Evolutionary conservation across 1,284 basidiomycete genomes (phyloP).

Genomic region (Ustilago bromivora): DNA sequence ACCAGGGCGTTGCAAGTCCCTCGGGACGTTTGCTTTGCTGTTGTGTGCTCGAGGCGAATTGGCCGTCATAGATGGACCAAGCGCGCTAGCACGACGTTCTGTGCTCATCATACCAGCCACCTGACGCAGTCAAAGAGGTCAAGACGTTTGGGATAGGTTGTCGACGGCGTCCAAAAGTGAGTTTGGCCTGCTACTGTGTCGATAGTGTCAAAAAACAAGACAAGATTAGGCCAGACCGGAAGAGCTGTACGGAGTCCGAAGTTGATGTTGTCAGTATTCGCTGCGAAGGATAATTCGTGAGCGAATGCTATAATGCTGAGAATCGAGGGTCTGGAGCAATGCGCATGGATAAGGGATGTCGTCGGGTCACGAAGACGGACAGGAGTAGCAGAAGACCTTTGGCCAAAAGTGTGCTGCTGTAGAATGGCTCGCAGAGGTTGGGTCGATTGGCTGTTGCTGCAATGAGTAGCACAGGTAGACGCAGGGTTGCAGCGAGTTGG

Average conservation of each 20-base stretch:
- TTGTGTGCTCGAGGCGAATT: conserved; percentile 31
- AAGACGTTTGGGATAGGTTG: neutral
- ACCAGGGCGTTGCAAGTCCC: conserved; percentile 26
- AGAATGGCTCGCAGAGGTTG: neutral
- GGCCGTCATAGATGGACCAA: conserved; percentile 26
- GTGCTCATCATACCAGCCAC: conserved; percentile 51
- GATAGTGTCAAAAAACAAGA: neutral
- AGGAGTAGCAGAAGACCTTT: neutral
- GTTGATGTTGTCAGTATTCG: neutral
- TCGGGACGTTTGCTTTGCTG: conserved; percentile 22
- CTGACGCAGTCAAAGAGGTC: neutral
- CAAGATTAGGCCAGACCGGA: neutral
- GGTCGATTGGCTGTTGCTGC: conserved; percentile 9
- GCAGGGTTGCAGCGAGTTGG: conserved; percentile 18
- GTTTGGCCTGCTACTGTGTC: neutral
- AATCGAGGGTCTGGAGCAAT: neutral
- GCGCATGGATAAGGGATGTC: neutral
- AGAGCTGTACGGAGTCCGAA: neutral
- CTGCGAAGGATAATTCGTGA: neutral
- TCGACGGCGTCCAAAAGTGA: neutral
- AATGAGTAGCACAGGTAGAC: neutral
- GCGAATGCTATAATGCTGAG: neutral
- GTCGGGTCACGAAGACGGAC: neutral
- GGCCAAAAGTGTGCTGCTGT: neutral
- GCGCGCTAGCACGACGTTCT: conserved; percentile 41